Evolutionary conservation across 116 monocot species (phyloP), one percentile per base, ranked within the genome.

Genomic region (Posidonia oceanica): DNA sequence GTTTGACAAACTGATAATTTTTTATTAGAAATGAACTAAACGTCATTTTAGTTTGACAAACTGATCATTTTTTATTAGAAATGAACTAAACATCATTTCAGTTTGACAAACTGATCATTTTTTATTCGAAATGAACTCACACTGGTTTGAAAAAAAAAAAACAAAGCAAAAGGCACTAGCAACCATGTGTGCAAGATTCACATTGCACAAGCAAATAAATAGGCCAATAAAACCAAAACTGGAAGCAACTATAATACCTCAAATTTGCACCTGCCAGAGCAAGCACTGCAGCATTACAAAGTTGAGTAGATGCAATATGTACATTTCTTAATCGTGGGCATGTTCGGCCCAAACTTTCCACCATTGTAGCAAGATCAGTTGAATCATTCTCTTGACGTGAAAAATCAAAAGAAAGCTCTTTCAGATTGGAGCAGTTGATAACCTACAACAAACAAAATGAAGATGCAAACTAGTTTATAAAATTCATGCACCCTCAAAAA

Each of bases 361-460:
- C 80, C 81, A 90, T 76, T 29, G 71, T 54, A 64, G 80, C 36
- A 60, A 98, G 73, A 83, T 98, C 93, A n/a, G 93, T 98, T 13
- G 87, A 83, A 73, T 98, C 98, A 74, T 85, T 98, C 59, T 82
- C 86, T 81, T 93, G 85, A 58, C 76, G 87, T 41, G 72, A 54
- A 86, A 98, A 98, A 73, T 83, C 87, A 73, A 98, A 79, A 73
- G 93, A 93, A 41, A 98, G 64, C 73, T 93, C 93, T 42, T 76
- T 89, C 69, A 98, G 77, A 78, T 93, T 98, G 41, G 98, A 86
- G 54, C 98, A 98, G 64, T 84, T 90, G 36, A 93, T 72, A 23
- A 75, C 82, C 98, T 93, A 67, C 11, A 83, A 56, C 39, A 40
- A 22, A 73, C 20, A 7, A 58, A 14, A 53, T 39, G 59, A 42